These are phyloP conservation scores for Penicillium olsonii DNA, from an alignment of 2,329 filamentous ascomycete species.

Conservation along the genomic window DNA sequence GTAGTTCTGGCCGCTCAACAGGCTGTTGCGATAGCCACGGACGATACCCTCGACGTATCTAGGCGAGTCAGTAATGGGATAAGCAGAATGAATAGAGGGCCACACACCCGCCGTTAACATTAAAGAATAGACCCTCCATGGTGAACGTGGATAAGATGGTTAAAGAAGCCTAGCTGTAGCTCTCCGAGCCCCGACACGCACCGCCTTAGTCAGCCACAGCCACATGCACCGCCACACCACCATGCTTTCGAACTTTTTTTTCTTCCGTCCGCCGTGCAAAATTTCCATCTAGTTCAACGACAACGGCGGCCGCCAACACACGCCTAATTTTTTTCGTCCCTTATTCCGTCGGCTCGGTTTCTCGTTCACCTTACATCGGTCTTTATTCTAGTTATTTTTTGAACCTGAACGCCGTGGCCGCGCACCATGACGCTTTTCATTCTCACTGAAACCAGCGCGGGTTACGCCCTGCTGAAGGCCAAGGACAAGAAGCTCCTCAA, in stretches of 20 bases:
- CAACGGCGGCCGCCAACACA: constrained; percentile 35
- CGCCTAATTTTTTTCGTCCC: constrained; percentile 25
- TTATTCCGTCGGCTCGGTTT: constrained; percentile 21
- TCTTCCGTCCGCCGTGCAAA: constrained; percentile 36
- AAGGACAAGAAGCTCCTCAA: constrained; percentile 98
- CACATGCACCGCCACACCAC: constrained; percentile 23
- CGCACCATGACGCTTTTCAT: constrained; percentile 83
- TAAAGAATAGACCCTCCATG: constrained; percentile 94
- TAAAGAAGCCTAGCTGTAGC: constrained; percentile 22
- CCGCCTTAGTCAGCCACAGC: constrained; percentile 33
- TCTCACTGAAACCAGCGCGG: constrained; percentile 90
- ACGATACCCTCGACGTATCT: constrained; percentile 98
- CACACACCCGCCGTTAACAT: constrained; percentile 84
- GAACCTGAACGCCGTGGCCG: constrained; percentile 32
- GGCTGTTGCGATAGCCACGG: constrained; percentile 90
- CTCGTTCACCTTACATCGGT: constrained; percentile 9
- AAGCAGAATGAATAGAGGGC: neutral
- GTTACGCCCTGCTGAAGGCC: constrained; percentile 97
- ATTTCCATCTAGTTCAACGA: constrained; percentile 37
- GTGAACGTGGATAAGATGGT: constrained; percentile 23
- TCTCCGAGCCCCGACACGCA: constrained; percentile 18
- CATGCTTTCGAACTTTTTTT: constrained; percentile 38
- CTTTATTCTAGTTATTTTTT: constrained; percentile 17
- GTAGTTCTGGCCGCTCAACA: constrained; percentile 89
- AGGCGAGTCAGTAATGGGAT: constrained; percentile 21